Evolutionary conservation across 2,329 filamentous ascomycete species (phyloP).

Genomic region (Penicillium janthinellum): DNA sequence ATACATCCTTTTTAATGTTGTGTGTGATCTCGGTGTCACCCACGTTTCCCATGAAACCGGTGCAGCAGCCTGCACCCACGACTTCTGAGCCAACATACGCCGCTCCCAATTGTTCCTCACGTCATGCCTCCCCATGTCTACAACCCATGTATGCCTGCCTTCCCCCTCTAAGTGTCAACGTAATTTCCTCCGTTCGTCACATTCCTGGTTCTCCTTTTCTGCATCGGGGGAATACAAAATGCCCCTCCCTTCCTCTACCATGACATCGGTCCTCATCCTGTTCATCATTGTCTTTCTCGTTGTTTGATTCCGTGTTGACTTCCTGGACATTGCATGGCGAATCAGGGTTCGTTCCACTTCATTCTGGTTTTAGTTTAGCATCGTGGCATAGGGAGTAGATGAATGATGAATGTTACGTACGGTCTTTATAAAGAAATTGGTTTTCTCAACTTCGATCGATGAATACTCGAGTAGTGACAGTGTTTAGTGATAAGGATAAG

Average conservation of each 20-base stretch:
- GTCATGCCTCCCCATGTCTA: background rate
- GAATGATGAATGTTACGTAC: conserved; percentile 3
- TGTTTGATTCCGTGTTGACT: background rate
- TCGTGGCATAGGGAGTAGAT: conserved; percentile 9
- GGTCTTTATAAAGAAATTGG: background rate
- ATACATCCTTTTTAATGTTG: background rate
- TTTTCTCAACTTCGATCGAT: background rate
- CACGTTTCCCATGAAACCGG: background rate
- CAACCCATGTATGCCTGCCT: background rate
- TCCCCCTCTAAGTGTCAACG: background rate
- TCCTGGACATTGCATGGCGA: conserved; percentile 10
- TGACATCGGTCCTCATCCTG: background rate
- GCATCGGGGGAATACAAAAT: background rate
- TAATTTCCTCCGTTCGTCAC: background rate
- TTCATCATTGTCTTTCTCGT: background rate
- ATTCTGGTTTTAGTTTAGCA: background rate
- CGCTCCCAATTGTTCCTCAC: background rate
- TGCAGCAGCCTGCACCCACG: background rate
- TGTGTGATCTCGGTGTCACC: background rate
- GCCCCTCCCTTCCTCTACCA: background rate
- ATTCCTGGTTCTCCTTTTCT: background rate
- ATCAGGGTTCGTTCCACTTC: conserved; percentile 1
- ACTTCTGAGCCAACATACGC: background rate
- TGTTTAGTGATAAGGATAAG: background rate
- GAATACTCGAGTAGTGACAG: background rate